These are phyloP conservation scores for Inga laurina DNA, from an alignment of 306 rosid species.

Conservation along the genomic window DNA sequence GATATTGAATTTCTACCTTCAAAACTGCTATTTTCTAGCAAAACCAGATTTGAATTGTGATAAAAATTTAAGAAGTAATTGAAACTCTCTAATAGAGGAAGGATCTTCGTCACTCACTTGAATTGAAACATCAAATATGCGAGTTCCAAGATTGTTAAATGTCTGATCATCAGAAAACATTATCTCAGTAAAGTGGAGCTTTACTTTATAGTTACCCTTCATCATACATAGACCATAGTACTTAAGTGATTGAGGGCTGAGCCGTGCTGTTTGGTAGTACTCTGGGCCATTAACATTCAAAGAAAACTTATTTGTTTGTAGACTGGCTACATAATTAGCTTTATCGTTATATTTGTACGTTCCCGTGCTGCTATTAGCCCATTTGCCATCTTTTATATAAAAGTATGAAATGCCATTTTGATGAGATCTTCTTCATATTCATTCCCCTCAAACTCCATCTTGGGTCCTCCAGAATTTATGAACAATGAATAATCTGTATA, in stretches of 20 bases:
- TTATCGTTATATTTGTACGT: not conserved
- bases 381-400: constrained; percentile 25
- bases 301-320: not conserved
- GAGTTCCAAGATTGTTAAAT: constrained; percentile 53
- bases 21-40: not conserved
- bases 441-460: constrained; percentile 26
- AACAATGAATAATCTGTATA: constrained; percentile 43
- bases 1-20: not conserved
- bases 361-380: constrained; percentile 81
- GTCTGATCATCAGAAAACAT: constrained; percentile 46
- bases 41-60: not conserved
- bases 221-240: constrained; percentile 74
- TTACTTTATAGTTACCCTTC: constrained; percentile 67
- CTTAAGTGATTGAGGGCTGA: constrained; percentile 48
- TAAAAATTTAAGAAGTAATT: not conserved
- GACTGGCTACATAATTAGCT: constrained; percentile 19
- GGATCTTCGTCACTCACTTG: constrained; percentile 60
- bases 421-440: constrained; percentile 51
- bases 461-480: constrained; percentile 45
- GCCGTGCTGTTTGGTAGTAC: not conserved
- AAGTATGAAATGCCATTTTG: constrained; percentile 43
- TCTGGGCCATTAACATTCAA: not conserved
- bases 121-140: constrained; percentile 72
- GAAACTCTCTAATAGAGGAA: not conserved
- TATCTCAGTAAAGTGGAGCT: constrained; percentile 78